A percentile compares a stretch with the other conserved stretches of the same genome.
phyloP scores from a whole-genome alignment of 2,329 filamentous ascomycete genomes.

The Aspergillus fischeri region DNA sequence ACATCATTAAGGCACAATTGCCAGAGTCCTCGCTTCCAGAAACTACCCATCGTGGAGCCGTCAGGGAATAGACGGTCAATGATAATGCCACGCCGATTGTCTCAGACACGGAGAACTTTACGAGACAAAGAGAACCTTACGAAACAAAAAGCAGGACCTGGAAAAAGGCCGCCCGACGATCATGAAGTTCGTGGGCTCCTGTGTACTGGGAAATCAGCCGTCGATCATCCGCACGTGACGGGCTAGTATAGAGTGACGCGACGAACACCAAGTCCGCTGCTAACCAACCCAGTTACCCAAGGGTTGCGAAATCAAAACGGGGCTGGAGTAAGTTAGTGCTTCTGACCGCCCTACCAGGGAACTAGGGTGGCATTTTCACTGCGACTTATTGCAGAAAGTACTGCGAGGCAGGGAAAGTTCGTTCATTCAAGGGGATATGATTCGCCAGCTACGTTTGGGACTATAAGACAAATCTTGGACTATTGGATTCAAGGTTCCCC shows the following conservation, averaged over 20 bases:
- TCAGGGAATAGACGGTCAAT: neutral
- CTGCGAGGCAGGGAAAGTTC: constrained; percentile 3
- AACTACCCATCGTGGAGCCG: neutral
- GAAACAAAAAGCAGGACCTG: too few species aligned
- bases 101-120: neutral
- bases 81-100: neutral
- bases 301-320: neutral
- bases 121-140: neutral
- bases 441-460: constrained; percentile 2
- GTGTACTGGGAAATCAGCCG: constrained; percentile 1
- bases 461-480: constrained; percentile 14
- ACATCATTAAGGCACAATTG: neutral
- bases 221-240: constrained; percentile 9
- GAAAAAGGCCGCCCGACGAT: neutral
- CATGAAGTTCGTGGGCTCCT: neutral
- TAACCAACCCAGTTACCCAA: neutral
- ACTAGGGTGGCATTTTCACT: neutral
- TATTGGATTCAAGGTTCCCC: constrained; percentile 11
- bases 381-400: constrained; percentile 5
- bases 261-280: neutral
- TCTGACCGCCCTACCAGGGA: neutral
- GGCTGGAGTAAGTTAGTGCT: neutral
- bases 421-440: neutral
- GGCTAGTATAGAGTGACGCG: neutral
- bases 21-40: neutral